Base-by-base conservation (phyloP, 2,329 filamentous ascomycete species). In the Pseudocercospora musae region DNA sequence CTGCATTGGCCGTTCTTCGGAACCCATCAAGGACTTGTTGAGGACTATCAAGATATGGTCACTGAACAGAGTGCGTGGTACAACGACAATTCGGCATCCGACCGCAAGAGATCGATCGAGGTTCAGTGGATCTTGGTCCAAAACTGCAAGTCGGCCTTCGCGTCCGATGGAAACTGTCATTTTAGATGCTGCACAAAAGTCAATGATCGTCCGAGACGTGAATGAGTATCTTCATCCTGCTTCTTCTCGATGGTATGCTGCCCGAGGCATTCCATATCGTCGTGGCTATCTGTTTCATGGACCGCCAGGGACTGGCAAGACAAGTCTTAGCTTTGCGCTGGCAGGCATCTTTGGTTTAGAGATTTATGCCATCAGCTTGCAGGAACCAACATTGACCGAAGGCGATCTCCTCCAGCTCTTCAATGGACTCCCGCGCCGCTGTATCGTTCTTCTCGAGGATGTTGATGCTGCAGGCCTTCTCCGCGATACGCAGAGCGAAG, bases 201-300 rank as follows among this genome's bases (percentile, higher is more conserved):
- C 82, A 1, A 80, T 82, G 31, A 81, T 94, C 3, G 76, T 93
- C 9, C 78, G 79, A 25, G 91, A 95, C 69, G 88, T 94, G 70
- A 90, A 90, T 67, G 89, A 92, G 69, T 94, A 91, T 66, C 80
- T 95, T 0, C 85, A 91, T 58, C 89, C 90, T 0, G 78, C 81
- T 0, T 90, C 87, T 0, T 84, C 86, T 1, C 81, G 87, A n/a
- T 96, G 91, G 91, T 96, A 96, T 73, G 83, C 88, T 0, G 89
- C 91, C 68, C 84, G 91, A 6, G 92, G 92, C 0, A 94, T 96
- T 29, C 92, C 92, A 0, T 96, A 96, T 73, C 85, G 92, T 13
- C 84, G 92, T 4, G 92, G 92, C 0, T 96, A 95, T 71, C 83
- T 96, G 0, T 85, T 96, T 15, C 82, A 93, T 66, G 92, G 92